A percentile compares a stretch with the other conserved stretches of the same genome.
These are phyloP conservation scores for Megacollybia marginata DNA, from an alignment of 768 basidiomycete species.

Conservation along the genomic window DNA sequence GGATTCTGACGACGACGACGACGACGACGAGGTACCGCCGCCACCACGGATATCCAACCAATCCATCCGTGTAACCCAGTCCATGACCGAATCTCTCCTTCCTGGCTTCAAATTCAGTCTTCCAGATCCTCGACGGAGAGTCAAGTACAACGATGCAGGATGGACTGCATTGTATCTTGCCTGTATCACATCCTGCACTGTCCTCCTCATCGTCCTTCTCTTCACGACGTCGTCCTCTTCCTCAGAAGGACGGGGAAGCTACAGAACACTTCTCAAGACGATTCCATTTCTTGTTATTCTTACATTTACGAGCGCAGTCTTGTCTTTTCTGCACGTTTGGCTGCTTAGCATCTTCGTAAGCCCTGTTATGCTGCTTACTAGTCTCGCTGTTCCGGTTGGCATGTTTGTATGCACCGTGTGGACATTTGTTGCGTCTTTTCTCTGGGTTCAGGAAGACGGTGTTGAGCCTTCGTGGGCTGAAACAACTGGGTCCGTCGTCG, in stretches of 20 bases:
- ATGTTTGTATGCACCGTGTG: conserved; percentile 71
- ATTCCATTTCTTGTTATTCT: conserved; percentile 71
- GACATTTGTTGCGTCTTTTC: conserved; percentile 76
- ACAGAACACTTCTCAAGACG: conserved; percentile 68
- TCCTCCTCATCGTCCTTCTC: conserved; percentile 60
- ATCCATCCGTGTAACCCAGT: conserved; percentile 20
- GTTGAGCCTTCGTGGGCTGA: conserved; percentile 73
- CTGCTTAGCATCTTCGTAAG: conserved; percentile 76
- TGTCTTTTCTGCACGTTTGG: conserved; percentile 68
- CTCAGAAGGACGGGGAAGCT: conserved; percentile 28
- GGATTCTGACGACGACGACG: conserved; percentile 77
- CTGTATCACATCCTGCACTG: conserved; percentile 51
- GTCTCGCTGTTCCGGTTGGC: conserved; percentile 67
- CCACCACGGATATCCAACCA: conserved; percentile 35
- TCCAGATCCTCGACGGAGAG: conserved; percentile 62
- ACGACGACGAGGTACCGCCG: conserved; percentile 56
- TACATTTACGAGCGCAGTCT: conserved; percentile 60
- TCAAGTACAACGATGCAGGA: conserved; percentile 67
- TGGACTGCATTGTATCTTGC: conserved; percentile 64
- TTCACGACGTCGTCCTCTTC: conserved; percentile 33
- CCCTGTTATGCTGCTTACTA: conserved; percentile 78
- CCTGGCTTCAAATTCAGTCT: conserved; percentile 68
- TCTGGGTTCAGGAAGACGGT: conserved; percentile 26
- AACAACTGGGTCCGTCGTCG: conserved; percentile 57
- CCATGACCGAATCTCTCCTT: conserved; percentile 73